These are phyloP conservation scores for Rasamsonia emersonii DNA, from an alignment of 2,329 filamentous ascomycete species.

Conservation along the genomic window DNA sequence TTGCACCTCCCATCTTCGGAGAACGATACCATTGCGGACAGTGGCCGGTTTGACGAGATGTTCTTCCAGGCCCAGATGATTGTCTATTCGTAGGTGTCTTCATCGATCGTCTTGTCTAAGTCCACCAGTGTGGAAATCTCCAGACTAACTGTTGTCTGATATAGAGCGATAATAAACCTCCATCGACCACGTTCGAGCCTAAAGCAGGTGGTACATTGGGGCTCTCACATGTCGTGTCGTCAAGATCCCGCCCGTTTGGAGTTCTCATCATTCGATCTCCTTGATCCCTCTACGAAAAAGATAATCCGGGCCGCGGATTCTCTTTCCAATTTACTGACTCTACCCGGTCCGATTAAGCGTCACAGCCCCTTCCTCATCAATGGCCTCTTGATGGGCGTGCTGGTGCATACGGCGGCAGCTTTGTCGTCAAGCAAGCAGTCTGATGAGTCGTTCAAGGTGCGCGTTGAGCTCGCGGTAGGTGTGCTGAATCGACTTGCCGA, in stretches of 20 bases:
- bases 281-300: slow-evolving; percentile 57
- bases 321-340: slow-evolving; percentile 62
- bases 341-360: slow-evolving; percentile 44
- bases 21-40: slow-evolving; percentile 53
- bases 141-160: not conserved
- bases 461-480: slow-evolving; percentile 5
- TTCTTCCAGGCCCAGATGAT: slow-evolving; percentile 23
- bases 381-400: slow-evolving; percentile 61
- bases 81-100: slow-evolving; percentile 16
- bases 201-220: not conserved
- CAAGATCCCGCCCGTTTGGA: slow-evolving; percentile 7
- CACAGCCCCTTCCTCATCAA: slow-evolving; percentile 77
- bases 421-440: not conserved
- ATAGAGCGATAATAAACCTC: slow-evolving; percentile 52
- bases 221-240: not conserved
- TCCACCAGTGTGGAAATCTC: not conserved
- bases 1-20: slow-evolving; percentile 63
- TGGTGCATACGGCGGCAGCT: slow-evolving; percentile 46
- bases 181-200: slow-evolving; percentile 60
- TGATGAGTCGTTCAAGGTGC: not conserved
- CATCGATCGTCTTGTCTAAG: not conserved
- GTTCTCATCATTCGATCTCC: slow-evolving; percentile 9
- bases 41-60: slow-evolving; percentile 60
- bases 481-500: slow-evolving; percentile 6
- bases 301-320: slow-evolving; percentile 67